Percentiles rank a stretch among this genome's conserved stretches.
phyloP scores from a whole-genome alignment of 176 grass and related monocot genomes.

The Hordeum marinum region DNA sequence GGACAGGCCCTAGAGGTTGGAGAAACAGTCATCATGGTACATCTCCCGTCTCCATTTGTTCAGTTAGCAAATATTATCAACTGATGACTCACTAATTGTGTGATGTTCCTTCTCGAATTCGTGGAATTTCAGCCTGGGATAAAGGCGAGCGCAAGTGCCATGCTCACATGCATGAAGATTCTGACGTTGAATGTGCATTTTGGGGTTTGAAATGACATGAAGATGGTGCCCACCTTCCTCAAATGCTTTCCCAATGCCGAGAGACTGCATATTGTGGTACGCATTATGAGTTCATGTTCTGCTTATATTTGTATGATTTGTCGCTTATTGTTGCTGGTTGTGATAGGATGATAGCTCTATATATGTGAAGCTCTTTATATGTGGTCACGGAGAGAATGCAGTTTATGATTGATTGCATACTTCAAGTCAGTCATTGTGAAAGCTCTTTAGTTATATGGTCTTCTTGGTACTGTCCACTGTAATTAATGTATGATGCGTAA shows the following conservation, averaged over 20 bases:
- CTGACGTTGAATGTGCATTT: constrained; percentile 4
- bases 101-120: background rate
- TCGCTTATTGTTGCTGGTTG: background rate
- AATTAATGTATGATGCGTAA: background rate
- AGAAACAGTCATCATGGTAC: background rate
- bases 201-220: background rate
- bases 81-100: background rate
- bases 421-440: background rate
- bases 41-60: background rate
- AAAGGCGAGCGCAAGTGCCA: background rate
- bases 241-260: constrained; percentile 10
- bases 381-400: background rate
- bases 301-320: background rate
- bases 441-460: background rate
- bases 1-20: background rate
- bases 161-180: background rate
- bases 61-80: background rate
- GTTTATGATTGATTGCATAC: background rate
- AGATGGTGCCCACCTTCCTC: constrained; percentile 15
- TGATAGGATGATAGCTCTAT: background rate
- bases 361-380: no score
- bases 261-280: background rate
- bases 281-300: background rate
- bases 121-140: background rate
- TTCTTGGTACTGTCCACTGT: background rate